phyloP scores from a whole-genome alignment of 306 rosid species.

The Fragaria nilgerrensis region DNA sequence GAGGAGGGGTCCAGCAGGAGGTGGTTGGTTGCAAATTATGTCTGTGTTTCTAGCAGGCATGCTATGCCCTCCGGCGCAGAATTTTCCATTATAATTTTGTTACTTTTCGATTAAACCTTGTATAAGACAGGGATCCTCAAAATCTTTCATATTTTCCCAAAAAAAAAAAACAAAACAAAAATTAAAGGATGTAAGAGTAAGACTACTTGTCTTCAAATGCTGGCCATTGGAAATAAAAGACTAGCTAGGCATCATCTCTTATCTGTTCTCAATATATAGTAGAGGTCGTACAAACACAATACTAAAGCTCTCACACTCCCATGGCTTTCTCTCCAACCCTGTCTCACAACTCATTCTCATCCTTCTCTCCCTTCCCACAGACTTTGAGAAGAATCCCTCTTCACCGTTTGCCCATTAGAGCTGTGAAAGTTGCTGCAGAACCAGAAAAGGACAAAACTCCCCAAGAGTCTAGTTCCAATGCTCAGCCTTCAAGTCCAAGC shows the following conservation, averaged over 20 bases:
- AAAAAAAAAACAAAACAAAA: no score
- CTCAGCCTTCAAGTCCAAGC: slow-evolving; percentile 45
- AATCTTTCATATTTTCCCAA: no score
- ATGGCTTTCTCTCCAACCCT: slow-evolving; percentile 61
- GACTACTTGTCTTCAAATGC: neutral
- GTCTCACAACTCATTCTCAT: slow-evolving; percentile 41
- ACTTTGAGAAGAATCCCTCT: slow-evolving; percentile 42
- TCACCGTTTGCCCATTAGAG: slow-evolving; percentile 42
- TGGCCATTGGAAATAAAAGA: slow-evolving; percentile 11
- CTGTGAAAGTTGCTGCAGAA: slow-evolving; percentile 57
- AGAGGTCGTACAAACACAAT: neutral
- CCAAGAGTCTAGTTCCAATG: slow-evolving; percentile 41
- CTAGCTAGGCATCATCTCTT: neutral
- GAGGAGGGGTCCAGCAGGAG: no score
- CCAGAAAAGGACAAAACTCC: slow-evolving; percentile 38
- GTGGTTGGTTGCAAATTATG: no score
- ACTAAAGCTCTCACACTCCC: slow-evolving; percentile 18
- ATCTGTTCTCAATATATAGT: neutral
- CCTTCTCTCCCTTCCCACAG: slow-evolving; percentile 37
- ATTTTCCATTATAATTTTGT: no score
- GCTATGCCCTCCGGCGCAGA: no score
- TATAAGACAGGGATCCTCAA: no score
- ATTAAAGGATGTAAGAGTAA: no score
- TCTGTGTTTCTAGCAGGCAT: no score
- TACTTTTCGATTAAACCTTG: no score